Conservation (phyloP, 805 yeast species). For the Ogataea trehalophila region DNA sequence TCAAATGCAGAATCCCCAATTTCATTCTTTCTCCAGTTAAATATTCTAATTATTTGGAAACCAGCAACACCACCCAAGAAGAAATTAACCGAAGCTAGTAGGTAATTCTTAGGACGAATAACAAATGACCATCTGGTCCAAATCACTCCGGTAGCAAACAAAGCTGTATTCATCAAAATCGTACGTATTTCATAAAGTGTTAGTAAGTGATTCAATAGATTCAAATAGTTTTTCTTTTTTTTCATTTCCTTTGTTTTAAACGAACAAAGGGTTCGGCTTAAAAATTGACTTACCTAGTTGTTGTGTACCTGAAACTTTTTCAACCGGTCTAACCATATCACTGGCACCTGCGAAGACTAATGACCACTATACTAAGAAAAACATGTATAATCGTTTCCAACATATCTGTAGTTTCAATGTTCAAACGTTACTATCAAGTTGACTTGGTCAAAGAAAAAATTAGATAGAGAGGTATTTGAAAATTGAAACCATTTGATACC, state of each 20-base stretch:
- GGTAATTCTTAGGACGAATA: constrained; percentile 78
- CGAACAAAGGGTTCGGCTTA: no score
- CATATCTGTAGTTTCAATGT: neutral
- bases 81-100: constrained; percentile 90
- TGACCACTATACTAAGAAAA: constrained; percentile 55
- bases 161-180: constrained; percentile 39
- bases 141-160: constrained; percentile 85
- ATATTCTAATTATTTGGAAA: constrained; percentile 70
- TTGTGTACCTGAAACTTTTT: constrained; percentile 84
- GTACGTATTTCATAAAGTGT: neutral
- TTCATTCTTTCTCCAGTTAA: constrained; percentile 50
- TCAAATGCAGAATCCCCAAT: constrained; percentile 60
- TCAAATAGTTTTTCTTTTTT: neutral
- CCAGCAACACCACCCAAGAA: constrained; percentile 90
- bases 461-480: no score
- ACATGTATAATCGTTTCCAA: neutral
- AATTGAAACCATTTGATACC: no score
- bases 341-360: constrained; percentile 87
- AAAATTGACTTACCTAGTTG: constrained; percentile 38
- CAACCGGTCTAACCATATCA: constrained; percentile 88
- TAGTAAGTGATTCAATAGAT: neutral
- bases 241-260: no score
- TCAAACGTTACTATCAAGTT: neutral
- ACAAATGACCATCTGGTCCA: constrained; percentile 99
- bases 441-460: no score